A percentile compares a stretch with the other conserved stretches of the same genome.
Evolutionary conservation across 2,329 filamentous ascomycete species (phyloP).

Genomic region (Magnaporthiopsis rhizophila): DNA sequence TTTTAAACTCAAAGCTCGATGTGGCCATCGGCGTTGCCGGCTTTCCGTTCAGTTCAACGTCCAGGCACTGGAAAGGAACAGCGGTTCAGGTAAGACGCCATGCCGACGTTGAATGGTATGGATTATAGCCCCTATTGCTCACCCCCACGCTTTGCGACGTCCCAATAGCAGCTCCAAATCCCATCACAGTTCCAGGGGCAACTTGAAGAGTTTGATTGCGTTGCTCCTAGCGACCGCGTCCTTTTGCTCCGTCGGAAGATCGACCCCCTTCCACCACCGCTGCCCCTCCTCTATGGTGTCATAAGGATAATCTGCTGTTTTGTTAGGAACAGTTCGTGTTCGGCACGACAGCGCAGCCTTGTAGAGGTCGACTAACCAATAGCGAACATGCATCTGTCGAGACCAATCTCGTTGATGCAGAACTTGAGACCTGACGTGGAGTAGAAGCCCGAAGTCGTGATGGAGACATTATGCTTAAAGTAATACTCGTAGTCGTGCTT

Average conservation of each 20-base stretch:
- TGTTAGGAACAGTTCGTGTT: not conserved
- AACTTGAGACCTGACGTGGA: conserved; percentile 30
- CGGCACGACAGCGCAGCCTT: not conserved
- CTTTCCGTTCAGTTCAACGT: too few species aligned
- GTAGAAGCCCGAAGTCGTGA: conserved; percentile 33
- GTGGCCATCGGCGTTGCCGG: too few species aligned
- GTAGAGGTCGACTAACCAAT: conserved; percentile 24
- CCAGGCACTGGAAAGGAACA: too few species aligned
- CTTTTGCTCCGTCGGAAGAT: conserved; percentile 21
- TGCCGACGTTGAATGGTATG: too few species aligned
- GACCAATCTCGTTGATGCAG: conserved; percentile 29
- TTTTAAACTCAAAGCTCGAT: too few species aligned
- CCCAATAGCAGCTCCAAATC: not conserved
- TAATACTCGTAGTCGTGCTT: conserved; percentile 31
- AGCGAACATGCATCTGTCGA: conserved; percentile 29
- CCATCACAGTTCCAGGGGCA: conserved; percentile 19
- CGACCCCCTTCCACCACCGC: conserved; percentile 24
- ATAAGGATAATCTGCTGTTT: conserved; percentile 24
- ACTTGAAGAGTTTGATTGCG: conserved; percentile 25
- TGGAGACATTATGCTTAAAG: conserved; percentile 31
- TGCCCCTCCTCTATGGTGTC: conserved; percentile 24
- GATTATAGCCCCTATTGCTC: too few species aligned
- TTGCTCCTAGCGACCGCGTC: conserved; percentile 20
- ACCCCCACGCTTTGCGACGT: too few species aligned
- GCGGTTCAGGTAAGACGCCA: too few species aligned